These are phyloP conservation scores for Solanum lycopersicoides DNA, from an alignment of 257 asterid species.

Conservation along the genomic window DNA sequence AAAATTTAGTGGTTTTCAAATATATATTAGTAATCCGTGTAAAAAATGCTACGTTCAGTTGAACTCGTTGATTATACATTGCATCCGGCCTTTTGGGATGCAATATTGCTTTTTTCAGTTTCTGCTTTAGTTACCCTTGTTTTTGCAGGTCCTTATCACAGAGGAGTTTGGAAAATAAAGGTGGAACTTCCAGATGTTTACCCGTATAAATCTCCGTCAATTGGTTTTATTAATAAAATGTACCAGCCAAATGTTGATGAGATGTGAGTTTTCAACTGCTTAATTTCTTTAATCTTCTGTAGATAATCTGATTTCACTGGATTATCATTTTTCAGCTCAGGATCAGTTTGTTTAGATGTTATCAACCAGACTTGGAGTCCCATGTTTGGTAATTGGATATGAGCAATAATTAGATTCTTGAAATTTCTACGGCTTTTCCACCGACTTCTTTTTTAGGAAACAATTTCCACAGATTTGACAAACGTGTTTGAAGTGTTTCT, in stretches of 20 bases:
- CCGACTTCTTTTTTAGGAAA: not conserved
- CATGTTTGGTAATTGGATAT: constrained; percentile 64
- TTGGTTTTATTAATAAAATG: constrained; percentile 84
- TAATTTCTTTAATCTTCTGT: no score
- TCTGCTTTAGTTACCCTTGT: constrained; percentile 3
- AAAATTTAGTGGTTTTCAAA: not conserved
- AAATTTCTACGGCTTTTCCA: not conserved
- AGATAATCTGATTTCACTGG: not conserved
- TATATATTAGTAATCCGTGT: not conserved
- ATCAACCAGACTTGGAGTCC: constrained; percentile 99
- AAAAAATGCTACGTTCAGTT: not conserved
- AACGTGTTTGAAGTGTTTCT: constrained; percentile 91
- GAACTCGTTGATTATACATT: not conserved
- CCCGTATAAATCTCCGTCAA: constrained; percentile 93
- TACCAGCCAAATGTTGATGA: constrained; percentile 98
- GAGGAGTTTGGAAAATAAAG: constrained; percentile 91
- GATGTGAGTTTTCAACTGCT: constrained; percentile 39
- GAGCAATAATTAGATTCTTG: not conserved
- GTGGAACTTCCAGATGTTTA: constrained; percentile 98
- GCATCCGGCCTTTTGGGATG: not conserved
- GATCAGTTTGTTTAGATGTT: constrained; percentile 92
- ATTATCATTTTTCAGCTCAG: constrained; percentile 56
- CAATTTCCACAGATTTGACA: constrained; percentile 49
- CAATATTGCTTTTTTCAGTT: not conserved
- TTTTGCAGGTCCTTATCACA: constrained; percentile 79